These are phyloP conservation scores for Skeletonema costatum DNA, from an alignment of 108 stramenopile genomes.

Conservation along the genomic window DNA sequence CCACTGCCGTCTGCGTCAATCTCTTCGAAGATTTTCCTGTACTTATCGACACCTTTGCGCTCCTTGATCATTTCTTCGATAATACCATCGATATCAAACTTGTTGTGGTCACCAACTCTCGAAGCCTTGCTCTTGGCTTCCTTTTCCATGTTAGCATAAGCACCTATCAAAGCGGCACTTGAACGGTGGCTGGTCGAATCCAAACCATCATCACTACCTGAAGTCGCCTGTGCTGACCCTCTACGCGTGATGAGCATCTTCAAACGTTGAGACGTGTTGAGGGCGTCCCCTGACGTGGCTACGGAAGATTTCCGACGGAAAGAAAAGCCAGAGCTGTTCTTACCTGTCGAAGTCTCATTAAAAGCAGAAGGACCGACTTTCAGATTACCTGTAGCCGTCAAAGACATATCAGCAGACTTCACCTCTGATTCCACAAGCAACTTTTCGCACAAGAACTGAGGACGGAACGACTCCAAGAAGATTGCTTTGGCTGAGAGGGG, in stretches of 20 bases:
- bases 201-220: not conserved
- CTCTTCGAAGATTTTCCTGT: slow-evolving; percentile 41
- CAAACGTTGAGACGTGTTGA: not conserved
- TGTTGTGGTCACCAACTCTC: slow-evolving; percentile 24
- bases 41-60: slow-evolving; percentile 35
- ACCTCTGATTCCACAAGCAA: slow-evolving; percentile 42
- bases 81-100: slow-evolving; percentile 28
- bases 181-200: not conserved
- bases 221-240: no score
- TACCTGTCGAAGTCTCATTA: not conserved
- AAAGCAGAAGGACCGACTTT: not conserved
- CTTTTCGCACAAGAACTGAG: slow-evolving; percentile 66
- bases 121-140: slow-evolving; percentile 6
- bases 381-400: slow-evolving; percentile 5
- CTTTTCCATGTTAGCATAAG: slow-evolving; percentile 53
- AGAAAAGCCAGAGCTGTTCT: not conserved
- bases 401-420: not conserved
- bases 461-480: slow-evolving; percentile 55
- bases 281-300: not conserved
- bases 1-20: slow-evolving; percentile 58
- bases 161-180: slow-evolving; percentile 15
- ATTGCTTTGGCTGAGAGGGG: slow-evolving; percentile 50
- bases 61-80: slow-evolving; percentile 45
- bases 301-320: not conserved
- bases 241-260: not conserved